Evolutionary conservation across 2,329 filamentous ascomycete species (phyloP).

Genomic region (Trichophyton mentagrophytes): DNA sequence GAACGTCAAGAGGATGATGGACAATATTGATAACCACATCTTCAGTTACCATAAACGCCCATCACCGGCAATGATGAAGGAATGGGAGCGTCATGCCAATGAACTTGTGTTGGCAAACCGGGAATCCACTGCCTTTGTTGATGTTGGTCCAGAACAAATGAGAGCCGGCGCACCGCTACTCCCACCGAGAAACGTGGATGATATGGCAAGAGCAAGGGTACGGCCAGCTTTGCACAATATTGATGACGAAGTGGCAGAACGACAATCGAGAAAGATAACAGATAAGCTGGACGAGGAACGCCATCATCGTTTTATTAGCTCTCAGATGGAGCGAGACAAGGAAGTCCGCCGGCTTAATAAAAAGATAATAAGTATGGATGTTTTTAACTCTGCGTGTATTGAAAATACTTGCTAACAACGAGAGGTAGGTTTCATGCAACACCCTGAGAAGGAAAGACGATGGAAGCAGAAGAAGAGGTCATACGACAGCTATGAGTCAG

Average conservation of each 20-base stretch:
- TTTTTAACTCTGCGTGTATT: background rate
- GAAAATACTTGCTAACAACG: background rate
- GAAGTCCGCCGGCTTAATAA: conserved; percentile 7
- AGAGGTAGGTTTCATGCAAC: background rate
- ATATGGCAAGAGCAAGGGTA: conserved; percentile 45
- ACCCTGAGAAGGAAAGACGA: background rate
- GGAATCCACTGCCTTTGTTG: conserved; percentile 1
- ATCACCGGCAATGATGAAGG: conserved; percentile 9
- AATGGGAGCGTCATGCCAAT: conserved; percentile 9
- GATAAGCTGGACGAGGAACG: conserved; percentile 8
- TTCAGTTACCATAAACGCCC: conserved; percentile 26
- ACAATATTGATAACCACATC: conserved; percentile 64
- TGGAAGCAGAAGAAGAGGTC: background rate
- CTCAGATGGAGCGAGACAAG: conserved; percentile 3
- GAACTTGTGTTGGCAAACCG: conserved; percentile 5
- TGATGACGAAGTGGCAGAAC: conserved; percentile 5
- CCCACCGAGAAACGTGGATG: conserved; percentile 58
- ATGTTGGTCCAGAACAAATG: background rate
- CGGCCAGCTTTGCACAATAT: conserved; percentile 8
- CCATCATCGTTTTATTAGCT: background rate
- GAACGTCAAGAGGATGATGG: conserved; percentile 61
- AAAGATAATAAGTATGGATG: conserved; percentile 5
- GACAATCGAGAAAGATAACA: conserved; percentile 2
- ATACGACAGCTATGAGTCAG: background rate
- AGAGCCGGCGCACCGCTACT: conserved; percentile 34